A percentile compares a stretch with the other conserved stretches of the same genome.
phyloP scores from a whole-genome alignment of 129 eudicot species.

The Saposhnikovia divaricata region DNA sequence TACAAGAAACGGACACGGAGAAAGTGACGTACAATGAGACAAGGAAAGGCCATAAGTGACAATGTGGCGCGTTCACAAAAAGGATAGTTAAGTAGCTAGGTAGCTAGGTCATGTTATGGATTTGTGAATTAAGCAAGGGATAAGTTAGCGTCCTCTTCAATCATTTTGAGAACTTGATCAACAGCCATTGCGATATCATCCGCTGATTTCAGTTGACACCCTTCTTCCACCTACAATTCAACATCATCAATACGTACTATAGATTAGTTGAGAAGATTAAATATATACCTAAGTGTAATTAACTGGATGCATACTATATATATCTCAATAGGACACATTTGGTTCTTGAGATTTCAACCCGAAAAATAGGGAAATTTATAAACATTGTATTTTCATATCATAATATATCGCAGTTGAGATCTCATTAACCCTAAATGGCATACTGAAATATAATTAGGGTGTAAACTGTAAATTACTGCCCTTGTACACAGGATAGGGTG shows the following conservation, averaged over 20 bases:
- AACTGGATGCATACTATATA: no score
- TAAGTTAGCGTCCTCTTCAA: constrained; percentile 68
- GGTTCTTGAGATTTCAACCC: no score
- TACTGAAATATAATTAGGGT: no score
- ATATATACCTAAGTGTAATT: background rate
- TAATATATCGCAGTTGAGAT: no score
- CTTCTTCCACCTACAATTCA: constrained; percentile 83
- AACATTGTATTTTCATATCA: no score
- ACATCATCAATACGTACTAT: background rate
- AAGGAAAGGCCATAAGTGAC: background rate
- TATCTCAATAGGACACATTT: no score
- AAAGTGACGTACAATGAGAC: background rate
- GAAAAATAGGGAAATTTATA: no score
- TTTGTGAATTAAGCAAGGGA: background rate
- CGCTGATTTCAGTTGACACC: constrained; percentile 77
- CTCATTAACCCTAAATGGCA: no score
- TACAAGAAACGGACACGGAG: background rate
- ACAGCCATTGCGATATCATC: constrained; percentile 89
- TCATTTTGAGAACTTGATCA: constrained; percentile 86
- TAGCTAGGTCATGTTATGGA: background rate
- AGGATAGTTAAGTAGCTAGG: background rate
- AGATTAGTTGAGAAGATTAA: no score
- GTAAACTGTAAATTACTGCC: no score
- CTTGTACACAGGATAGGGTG: no score
- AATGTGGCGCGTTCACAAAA: background rate